These are phyloP conservation scores for Chara braunii DNA, from an alignment of 139 green algal genomes.

Conservation along the genomic window DNA sequence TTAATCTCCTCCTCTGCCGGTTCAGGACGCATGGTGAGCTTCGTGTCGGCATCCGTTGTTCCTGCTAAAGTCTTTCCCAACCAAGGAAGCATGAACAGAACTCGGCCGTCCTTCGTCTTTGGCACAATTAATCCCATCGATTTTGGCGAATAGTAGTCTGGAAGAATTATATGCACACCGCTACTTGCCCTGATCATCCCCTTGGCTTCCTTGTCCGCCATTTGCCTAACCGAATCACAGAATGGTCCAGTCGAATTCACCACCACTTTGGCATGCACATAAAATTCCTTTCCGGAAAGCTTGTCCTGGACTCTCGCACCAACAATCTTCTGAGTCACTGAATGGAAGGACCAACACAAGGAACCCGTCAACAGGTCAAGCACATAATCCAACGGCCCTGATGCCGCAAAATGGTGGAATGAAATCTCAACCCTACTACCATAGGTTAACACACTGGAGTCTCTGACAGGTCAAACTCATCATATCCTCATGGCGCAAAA, in stretches of 20 bases:
- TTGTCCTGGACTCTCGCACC: constrained; percentile 64
- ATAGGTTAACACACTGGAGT: no score
- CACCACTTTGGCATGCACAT: constrained; percentile 65
- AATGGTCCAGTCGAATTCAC: constrained; percentile 89
- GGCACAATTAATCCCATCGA: constrained; percentile 88
- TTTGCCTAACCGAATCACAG: constrained; percentile 57
- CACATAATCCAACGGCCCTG: neutral
- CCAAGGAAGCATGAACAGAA: constrained; percentile 93
- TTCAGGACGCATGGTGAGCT: constrained; percentile 58
- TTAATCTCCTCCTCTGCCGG: constrained; percentile 72
- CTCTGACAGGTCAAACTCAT: no score
- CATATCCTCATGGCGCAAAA: no score
- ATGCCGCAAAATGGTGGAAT: no score
- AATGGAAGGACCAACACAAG: neutral
- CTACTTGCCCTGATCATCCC: constrained; percentile 68
- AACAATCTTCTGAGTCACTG: constrained; percentile 9
- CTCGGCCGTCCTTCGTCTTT: constrained; percentile 91
- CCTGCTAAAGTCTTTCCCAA: constrained; percentile 72
- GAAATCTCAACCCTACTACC: no score
- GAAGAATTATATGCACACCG: constrained; percentile 89
- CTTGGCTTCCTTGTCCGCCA: constrained; percentile 24
- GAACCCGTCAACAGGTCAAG: neutral
- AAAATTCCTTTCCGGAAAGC: constrained; percentile 42
- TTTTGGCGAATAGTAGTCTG: constrained; percentile 76
- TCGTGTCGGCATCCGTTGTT: constrained; percentile 69